Percentiles rank a stretch among this genome's conserved stretches.
Conservation (phyloP, 371 early-diverging fungal species). For the Basidiobolus heterosporus region DNA sequence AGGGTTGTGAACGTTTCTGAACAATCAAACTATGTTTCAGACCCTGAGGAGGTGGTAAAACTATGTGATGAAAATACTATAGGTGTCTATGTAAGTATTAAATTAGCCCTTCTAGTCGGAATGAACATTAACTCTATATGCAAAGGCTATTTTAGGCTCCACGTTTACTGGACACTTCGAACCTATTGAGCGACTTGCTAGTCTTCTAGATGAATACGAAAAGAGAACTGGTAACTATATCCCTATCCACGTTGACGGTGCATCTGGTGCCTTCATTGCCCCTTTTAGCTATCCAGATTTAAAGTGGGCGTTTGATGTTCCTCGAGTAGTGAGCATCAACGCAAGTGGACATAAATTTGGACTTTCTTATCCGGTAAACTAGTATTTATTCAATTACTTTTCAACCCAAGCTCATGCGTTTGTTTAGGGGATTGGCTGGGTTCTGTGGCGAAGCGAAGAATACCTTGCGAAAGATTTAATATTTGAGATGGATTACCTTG, state of each 20-base stretch:
- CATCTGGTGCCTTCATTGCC: slow-evolving; percentile 43
- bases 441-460: slow-evolving; percentile 37
- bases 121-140: too few relatives aligned
- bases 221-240: slow-evolving; percentile 26
- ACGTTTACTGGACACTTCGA: slow-evolving; percentile 74
- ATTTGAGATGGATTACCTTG: slow-evolving; percentile 50
- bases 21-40: slow-evolving; percentile 29
- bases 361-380: slow-evolving; percentile 23
- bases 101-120: slow-evolving; percentile 14
- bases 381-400: background rate
- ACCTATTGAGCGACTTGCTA: slow-evolving; percentile 38
- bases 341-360: slow-evolving; percentile 46
- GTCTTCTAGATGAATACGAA: slow-evolving; percentile 34
- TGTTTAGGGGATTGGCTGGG: slow-evolving; percentile 39
- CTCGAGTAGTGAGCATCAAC: slow-evolving; percentile 34
- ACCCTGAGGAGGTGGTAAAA: slow-evolving; percentile 24
- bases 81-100: slow-evolving; percentile 19
- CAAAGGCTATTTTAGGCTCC: slow-evolving; percentile 43
- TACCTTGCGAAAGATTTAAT: slow-evolving; percentile 43
- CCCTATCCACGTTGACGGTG: slow-evolving; percentile 46
- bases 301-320: slow-evolving; percentile 41
- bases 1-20: slow-evolving; percentile 36
- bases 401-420: background rate
- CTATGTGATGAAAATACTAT: slow-evolving; percentile 45
- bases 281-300: slow-evolving; percentile 39